phyloP scores from a whole-genome alignment of 2,329 filamentous ascomycete species.

The Hortaea sp. region DNA sequence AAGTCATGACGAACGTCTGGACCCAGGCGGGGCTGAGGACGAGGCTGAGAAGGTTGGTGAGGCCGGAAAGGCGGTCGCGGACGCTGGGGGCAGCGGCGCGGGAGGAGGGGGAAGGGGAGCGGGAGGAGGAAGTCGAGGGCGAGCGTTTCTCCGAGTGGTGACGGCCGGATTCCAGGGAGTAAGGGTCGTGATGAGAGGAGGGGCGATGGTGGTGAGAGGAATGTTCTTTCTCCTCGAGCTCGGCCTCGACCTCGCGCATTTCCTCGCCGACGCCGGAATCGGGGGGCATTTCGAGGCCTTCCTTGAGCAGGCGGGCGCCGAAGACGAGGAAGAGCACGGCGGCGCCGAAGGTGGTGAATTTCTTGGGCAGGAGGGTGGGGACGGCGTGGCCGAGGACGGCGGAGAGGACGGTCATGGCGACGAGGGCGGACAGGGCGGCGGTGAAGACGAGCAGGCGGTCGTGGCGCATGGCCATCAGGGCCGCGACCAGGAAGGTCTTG shows the following conservation, averaged over 20 bases:
- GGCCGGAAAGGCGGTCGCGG: slow-evolving; percentile 48
- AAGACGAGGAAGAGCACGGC: slow-evolving; percentile 82
- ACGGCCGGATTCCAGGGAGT: slow-evolving; percentile 40
- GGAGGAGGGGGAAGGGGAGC: slow-evolving; percentile 15
- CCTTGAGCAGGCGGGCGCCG: slow-evolving; percentile 69
- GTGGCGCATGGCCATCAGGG: slow-evolving; percentile 98
- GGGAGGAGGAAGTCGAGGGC: neutral
- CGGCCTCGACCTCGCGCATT: slow-evolving; percentile 93
- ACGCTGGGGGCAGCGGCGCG: slow-evolving; percentile 24
- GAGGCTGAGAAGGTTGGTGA: slow-evolving; percentile 78
- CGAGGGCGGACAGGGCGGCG: slow-evolving; percentile 81
- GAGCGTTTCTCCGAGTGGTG: slow-evolving; percentile 7
- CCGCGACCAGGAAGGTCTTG: slow-evolving; percentile 96
- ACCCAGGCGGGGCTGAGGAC: slow-evolving; percentile 95
- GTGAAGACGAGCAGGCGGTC: slow-evolving; percentile 87
- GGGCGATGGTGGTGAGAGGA: slow-evolving; percentile 57
- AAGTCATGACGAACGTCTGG: slow-evolving; percentile 98
- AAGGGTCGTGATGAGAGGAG: slow-evolving; percentile 37
- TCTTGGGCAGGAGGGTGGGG: slow-evolving; percentile 78
- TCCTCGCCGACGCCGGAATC: slow-evolving; percentile 91
- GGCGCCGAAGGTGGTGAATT: slow-evolving; percentile 81
- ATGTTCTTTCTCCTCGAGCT: slow-evolving; percentile 87
- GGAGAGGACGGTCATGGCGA: slow-evolving; percentile 87
- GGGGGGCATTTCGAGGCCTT: slow-evolving; percentile 79
- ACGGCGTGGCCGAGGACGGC: slow-evolving; percentile 88